Evolutionary conservation across 2,329 filamentous ascomycete species (phyloP).

Genomic region (Hypoxylon sp.): DNA sequence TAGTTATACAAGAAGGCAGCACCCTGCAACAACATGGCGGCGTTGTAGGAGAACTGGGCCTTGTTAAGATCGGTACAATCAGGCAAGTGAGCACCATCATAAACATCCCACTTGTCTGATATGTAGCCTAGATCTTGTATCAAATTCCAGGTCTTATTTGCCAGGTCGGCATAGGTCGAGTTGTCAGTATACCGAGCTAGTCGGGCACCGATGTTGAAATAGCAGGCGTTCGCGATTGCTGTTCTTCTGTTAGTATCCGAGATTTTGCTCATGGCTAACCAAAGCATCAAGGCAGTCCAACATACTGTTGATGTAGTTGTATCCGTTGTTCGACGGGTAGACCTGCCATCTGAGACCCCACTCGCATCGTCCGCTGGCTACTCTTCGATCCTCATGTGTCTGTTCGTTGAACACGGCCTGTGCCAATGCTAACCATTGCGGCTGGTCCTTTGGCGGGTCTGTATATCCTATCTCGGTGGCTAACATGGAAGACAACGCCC

Average conservation of each 20-base stretch:
- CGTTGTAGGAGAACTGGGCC: conserved; percentile 76
- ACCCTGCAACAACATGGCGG: conserved; percentile 72
- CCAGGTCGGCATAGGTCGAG: conserved; percentile 72
- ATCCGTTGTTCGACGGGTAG: conserved; percentile 78
- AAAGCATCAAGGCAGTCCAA: conserved; percentile 7
- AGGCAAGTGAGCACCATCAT: conserved; percentile 71
- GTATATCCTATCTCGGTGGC: conserved; percentile 75
- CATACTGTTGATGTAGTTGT: conserved; percentile 78
- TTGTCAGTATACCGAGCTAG: conserved; percentile 79
- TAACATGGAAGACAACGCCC: conserved; percentile 76
- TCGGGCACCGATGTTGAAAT: conserved; percentile 76
- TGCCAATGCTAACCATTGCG: conserved; percentile 74
- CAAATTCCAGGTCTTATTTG: conserved; percentile 74
- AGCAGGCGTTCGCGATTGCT: conserved; percentile 72
- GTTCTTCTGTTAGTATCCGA: conserved; percentile 24
- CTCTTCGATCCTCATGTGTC: conserved; percentile 72
- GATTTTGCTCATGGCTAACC: not conserved
- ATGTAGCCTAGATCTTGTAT: conserved; percentile 68
- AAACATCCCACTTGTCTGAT: conserved; percentile 72
- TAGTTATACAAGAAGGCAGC: conserved; percentile 77
- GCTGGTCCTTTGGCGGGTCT: conserved; percentile 65
- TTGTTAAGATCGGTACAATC: conserved; percentile 73
- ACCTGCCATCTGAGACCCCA: conserved; percentile 86
- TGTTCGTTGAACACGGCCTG: conserved; percentile 78
- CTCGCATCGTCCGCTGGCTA: conserved; percentile 65